Conservation (phyloP, 345 rosid genomes). For the Gossypium australe region DNA sequence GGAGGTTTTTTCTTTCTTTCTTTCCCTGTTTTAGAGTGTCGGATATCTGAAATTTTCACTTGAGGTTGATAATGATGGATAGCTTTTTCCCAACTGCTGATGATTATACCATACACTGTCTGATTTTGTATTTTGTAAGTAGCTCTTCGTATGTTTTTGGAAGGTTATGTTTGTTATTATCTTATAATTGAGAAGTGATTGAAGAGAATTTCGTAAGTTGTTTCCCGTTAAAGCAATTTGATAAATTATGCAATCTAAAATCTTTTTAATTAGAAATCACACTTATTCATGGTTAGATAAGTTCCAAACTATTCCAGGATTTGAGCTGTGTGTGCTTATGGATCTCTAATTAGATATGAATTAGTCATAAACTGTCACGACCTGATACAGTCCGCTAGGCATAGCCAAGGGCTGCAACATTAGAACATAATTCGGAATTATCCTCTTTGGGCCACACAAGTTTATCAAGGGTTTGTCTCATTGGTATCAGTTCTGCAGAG, state of each 20-base stretch:
- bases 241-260: background rate
- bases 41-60: constrained; percentile 3
- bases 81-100: background rate
- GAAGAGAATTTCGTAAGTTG: background rate
- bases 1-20: background rate
- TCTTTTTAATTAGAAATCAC: background rate
- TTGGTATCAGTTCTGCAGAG: no score
- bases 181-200: background rate
- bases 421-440: no score
- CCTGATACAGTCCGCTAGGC: no score
- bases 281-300: background rate
- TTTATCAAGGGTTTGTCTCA: no score
- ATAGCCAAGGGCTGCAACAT: no score
- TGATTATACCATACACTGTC: background rate
- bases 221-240: background rate
- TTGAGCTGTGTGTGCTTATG: background rate
- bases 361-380: background rate
- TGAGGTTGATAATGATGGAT: background rate
- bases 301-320: background rate
- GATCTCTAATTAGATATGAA: background rate
- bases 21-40: background rate
- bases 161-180: background rate
- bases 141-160: background rate
- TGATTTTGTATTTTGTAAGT: background rate
- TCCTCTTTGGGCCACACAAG: no score